Evolutionary conservation across 345 rosid genomes (phyloP).

Genomic region (Kandelia obovata): DNA sequence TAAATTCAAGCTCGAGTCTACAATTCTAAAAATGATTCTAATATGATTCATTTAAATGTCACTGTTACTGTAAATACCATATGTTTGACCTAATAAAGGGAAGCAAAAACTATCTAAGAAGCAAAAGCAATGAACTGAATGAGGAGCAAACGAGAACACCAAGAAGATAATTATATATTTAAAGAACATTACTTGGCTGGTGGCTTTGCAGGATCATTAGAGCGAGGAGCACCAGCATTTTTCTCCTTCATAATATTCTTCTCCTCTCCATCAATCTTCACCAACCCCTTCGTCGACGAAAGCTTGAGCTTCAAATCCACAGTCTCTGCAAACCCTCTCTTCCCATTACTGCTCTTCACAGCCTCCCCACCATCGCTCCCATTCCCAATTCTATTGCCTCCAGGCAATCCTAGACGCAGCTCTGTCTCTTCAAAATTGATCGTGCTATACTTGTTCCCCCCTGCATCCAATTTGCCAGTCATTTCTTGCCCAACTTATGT

Average conservation of each 20-base stretch:
- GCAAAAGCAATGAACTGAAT: no score
- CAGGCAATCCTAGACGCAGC: slow-evolving; percentile 10
- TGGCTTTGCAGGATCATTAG: slow-evolving; percentile 26
- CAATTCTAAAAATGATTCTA: no score
- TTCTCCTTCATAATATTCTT: slow-evolving; percentile 32
- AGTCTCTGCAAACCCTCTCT: slow-evolving; percentile 32
- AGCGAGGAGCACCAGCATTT: neutral
- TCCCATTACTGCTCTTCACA: slow-evolving; percentile 11
- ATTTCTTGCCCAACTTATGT: neutral
- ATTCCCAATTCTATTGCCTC: neutral
- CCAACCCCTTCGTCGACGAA: slow-evolving; percentile 10
- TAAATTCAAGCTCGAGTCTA: no score
- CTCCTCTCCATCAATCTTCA: slow-evolving; percentile 3
- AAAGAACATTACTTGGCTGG: slow-evolving; percentile 22
- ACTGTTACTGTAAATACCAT: no score
- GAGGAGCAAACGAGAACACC: no score
- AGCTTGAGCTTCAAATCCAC: slow-evolving; percentile 31
- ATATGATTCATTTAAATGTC: no score
- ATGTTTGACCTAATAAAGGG: no score
- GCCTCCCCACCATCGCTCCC: neutral
- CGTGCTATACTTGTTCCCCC: slow-evolving; percentile 28
- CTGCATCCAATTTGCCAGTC: slow-evolving; percentile 19
- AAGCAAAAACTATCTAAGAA: neutral
- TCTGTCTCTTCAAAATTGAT: slow-evolving; percentile 36
- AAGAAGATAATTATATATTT: neutral